A percentile compares a stretch with the other conserved stretches of the same genome.
phyloP scores from a whole-genome alignment of 371 early-diverging fungal species.

The Mucor sp. region DNA sequence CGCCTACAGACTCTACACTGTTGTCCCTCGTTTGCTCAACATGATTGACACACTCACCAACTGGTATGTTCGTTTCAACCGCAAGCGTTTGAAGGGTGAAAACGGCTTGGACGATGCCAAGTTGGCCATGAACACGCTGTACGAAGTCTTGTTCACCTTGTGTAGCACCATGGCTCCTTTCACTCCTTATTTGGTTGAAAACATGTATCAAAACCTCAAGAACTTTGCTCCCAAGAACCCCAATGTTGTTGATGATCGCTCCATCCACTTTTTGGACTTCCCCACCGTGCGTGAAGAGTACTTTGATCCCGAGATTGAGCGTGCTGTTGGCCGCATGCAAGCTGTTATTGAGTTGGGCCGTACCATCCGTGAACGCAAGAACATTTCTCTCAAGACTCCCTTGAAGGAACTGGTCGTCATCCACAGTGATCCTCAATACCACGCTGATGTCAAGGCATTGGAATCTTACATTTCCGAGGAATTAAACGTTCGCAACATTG shows the following conservation, averaged over 20 bases:
- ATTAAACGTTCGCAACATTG: constrained; percentile 87
- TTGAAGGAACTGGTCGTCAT: constrained; percentile 94
- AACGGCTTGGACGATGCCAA: constrained; percentile 85
- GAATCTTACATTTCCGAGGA: constrained; percentile 93
- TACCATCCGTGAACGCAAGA: constrained; percentile 93
- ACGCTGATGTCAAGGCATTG: constrained; percentile 81
- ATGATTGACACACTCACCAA: constrained; percentile 98
- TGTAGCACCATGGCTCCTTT: constrained; percentile 98
- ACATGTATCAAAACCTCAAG: constrained; percentile 95
- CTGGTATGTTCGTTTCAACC: constrained; percentile 99
- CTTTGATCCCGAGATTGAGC: constrained; percentile 95
- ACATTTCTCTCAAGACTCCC: constrained; percentile 97
- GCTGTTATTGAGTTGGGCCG: constrained; percentile 98
- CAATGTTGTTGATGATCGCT: constrained; percentile 76
- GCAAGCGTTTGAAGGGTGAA: constrained; percentile 96
- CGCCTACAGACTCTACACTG: constrained; percentile 97
- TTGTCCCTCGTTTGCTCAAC: constrained; percentile 88
- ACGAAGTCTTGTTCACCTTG: constrained; percentile 92
- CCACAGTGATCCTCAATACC: constrained; percentile 86
- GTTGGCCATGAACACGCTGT: constrained; percentile 89
- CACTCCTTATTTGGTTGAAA: constrained; percentile 98
- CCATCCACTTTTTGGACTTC: constrained; percentile 92
- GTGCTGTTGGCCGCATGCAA: constrained; percentile 95
- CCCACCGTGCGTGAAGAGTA: constrained; percentile 93
- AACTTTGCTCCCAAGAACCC: constrained; percentile 63